Base-by-base conservation (phyloP, 2,329 filamentous ascomycete genomes). In the Sporothrix curviconia region DNA sequence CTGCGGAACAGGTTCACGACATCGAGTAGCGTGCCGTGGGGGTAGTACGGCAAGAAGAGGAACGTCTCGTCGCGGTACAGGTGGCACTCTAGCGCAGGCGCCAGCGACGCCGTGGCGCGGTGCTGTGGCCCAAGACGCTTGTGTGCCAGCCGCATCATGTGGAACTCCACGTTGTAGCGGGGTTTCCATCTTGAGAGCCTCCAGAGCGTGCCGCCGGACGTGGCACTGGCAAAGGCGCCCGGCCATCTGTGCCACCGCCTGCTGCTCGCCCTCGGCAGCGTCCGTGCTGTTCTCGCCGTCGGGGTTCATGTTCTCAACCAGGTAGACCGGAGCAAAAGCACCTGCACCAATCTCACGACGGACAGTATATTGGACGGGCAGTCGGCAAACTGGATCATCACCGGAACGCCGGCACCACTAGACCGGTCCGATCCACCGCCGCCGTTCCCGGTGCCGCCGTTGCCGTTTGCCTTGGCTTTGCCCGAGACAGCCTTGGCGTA, bases 111-210 rank as follows among this genome's bases (percentile, higher is more conserved):
- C 1, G 84, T 79, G 0, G 87, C 86, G 14, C 92, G 85, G 59
- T 87, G 75, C 30, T 80, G 81, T 1, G 86, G 79, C 0, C 86
- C 87, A 0, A 99, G 78, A 1, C 94, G 87, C 22, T 81, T 76
- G 62, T 92, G 89, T 1, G 89, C 84, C 56, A 90, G 82, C 1
- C 90, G 86, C 76, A 97, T 90, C 71, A 99, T 95, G 72, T 96
- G 89, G 68, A 97, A 99, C 68, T 99, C 94, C 94, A 99, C 0
- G 89, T 80, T 4, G 85, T 87, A 0, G 89, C 0, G 92, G 90
- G 32, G 87, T 82, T 73, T 99, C 94, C 84, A 96, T 92, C 72
- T 99, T 99, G 64, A 99, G 78, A 1, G 94, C 94, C 71, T 96
- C 91, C 4, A 94, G 78, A 1, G 76, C 62, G 43, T 76, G 75